Base-by-base conservation (phyloP, 345 rosid species). In the Ailanthus altissimus region DNA sequence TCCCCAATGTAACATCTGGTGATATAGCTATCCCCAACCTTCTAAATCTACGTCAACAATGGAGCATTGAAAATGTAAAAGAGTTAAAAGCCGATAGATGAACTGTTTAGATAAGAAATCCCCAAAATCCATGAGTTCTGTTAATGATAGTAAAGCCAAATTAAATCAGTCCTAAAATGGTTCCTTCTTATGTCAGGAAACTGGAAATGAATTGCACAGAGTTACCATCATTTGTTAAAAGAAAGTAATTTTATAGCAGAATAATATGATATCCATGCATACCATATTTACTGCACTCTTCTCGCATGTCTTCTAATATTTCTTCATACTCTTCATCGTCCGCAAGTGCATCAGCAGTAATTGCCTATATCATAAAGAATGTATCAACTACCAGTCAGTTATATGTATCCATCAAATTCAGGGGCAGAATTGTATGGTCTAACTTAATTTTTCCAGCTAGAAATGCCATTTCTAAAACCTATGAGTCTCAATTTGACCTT, bases 251-350 rank as follows among this genome's bases (percentile, higher is more conserved):
- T 56, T 43, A 25, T 10, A 45, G 65, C 11, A 47, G 43, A 20
- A 60, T 16, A 46, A 50, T 11, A 18, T 10, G 23, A 60, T 8
- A 38, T 21, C 57, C 21, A 7, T 5, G 3, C 75, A 56, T 75
- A 81, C 84, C 84, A 78, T 78, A 81, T 81, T 81, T 81, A 63
- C 84, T 50, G 72, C 81, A 74, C 63, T 81, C 84, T 21, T 75
- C 81, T 32, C 75, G 72, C 84, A 81, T 81, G 60, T 81, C 84
- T 65, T 81, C 84, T 40, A 81, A 56, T 62, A 81, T 78, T 58
- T 81, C 84, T 75, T 81, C 67, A 64, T 81, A 81, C 75, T 81
- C 84, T 45, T 74, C 79, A 70, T 81, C 76, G 36, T 81, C 81
- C 15, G 20, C 70, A 38, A 81, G 73, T 14, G 75, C 69, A 64